Conservation (phyloP, 192 early-diverging fungal species). For the Backusella sp. region DNA sequence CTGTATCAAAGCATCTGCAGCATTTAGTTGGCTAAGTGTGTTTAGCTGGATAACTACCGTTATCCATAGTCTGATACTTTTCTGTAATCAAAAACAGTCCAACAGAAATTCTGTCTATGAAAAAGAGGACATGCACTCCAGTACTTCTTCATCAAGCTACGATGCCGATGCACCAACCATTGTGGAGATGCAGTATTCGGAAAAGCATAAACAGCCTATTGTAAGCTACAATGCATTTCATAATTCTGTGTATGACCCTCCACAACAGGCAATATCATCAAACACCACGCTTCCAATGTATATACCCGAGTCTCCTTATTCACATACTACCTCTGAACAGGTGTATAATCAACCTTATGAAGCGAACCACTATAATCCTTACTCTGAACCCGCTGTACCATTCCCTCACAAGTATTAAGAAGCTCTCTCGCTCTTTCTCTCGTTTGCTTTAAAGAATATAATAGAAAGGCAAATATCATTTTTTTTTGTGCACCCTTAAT, state of each 20-base stretch:
- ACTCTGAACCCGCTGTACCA: not conserved
- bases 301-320: not conserved
- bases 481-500: not conserved
- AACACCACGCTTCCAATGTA: not conserved
- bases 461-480: not conserved
- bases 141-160: not conserved
- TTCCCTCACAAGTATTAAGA: slow-evolving; percentile 1
- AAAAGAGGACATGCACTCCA: not conserved
- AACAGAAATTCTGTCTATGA: not conserved
- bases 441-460: not conserved
- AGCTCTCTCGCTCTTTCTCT: not conserved
- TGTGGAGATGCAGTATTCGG: not conserved
- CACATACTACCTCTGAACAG: not conserved
- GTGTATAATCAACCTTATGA: not conserved
- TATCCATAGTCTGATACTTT: not conserved
- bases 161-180: slow-evolving; percentile 1
- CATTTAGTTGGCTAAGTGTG: slow-evolving; percentile 1
- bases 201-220: not conserved
- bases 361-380: not conserved
- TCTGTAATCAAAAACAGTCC: not conserved
- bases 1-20: slow-evolving; percentile 1
- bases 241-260: not conserved
- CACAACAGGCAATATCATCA: not conserved
- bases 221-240: not conserved
- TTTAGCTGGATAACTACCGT: not conserved